Conservation (phyloP, 2,329 filamentous ascomycete genomes). For the Fusarium veterinarium region DNA sequence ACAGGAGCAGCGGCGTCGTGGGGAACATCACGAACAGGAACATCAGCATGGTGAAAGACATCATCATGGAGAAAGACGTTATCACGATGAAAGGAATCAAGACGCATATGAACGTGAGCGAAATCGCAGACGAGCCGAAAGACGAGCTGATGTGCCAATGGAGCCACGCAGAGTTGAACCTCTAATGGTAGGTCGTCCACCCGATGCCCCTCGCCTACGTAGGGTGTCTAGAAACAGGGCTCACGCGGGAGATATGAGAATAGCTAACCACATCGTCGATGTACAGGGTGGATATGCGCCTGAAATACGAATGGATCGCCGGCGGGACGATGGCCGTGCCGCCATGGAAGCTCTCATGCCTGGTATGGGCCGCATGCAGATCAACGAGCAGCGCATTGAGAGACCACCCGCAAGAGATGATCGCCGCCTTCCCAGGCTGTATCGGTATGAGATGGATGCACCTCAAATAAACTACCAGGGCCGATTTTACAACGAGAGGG, state of each 20-base stretch:
- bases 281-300: neutral
- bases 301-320: neutral
- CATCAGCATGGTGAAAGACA: neutral
- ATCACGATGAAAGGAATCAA: neutral
- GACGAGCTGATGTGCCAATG: neutral
- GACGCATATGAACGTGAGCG: neutral
- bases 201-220: neutral
- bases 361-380: neutral
- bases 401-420: neutral
- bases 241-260: neutral
- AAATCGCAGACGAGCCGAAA: neutral
- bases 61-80: neutral
- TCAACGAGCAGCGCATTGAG: neutral
- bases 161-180: neutral
- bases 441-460: neutral
- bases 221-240: neutral
- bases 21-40: neutral
- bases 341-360: neutral
- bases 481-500: no score
- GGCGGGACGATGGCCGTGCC: neutral
- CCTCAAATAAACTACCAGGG: no score
- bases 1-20: neutral
- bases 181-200: neutral
- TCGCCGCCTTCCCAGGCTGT: neutral
- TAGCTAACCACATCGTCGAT: neutral